Conservation (phyloP, 2,329 filamentous ascomycete genomes). For the Dothiorella sarmentorum region DNA sequence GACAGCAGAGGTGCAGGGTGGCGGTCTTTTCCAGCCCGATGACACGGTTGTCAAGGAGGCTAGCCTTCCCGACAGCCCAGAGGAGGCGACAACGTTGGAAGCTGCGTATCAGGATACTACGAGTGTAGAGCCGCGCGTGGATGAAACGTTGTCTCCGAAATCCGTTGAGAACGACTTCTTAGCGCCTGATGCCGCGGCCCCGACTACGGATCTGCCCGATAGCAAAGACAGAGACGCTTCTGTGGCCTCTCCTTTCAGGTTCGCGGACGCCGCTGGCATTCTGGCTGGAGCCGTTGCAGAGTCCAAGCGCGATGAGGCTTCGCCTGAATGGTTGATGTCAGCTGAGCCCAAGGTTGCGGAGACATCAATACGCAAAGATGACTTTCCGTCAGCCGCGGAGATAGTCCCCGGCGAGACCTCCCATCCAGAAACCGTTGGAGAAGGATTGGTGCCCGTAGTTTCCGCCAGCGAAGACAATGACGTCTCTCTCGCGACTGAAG, state of each 20-base stretch:
- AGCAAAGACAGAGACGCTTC: not conserved
- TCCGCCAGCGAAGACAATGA: not conserved
- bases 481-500: not conserved
- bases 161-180: not conserved
- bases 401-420: not conserved
- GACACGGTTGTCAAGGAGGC: not conserved
- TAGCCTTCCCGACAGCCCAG: not conserved
- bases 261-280: constrained; percentile 1
- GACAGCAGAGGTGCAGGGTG: not conserved
- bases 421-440: not conserved
- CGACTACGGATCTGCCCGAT: not conserved
- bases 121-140: not conserved
- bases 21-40: not conserved
- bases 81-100: not conserved
- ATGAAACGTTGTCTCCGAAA: not conserved
- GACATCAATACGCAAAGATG: not conserved
- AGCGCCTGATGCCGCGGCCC: not conserved
- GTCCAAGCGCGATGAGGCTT: not conserved
- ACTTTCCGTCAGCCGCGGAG: not conserved
- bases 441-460: not conserved
- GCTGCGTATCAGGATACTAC: too few relatives aligned
- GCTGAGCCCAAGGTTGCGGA: not conserved
- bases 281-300: not conserved
- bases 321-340: not conserved
- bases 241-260: not conserved